These are phyloP conservation scores for Auricularia sp. DNA, from an alignment of 768 basidiomycete genomes.

Conservation along the genomic window DNA sequence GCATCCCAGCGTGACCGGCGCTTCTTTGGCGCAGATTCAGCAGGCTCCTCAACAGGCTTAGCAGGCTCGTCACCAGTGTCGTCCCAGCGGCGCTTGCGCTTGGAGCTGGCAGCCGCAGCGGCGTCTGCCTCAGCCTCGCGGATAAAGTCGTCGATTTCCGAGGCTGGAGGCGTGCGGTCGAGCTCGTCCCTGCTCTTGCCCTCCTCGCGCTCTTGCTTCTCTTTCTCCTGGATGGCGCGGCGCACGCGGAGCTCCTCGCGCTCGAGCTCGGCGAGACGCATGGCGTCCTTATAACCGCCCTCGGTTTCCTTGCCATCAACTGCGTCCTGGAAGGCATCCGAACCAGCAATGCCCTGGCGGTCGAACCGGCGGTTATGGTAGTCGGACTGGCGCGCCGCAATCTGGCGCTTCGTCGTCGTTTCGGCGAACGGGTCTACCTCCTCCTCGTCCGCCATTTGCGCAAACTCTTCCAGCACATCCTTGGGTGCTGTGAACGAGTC, in stretches of 20 bases:
- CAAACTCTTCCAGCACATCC: slow-evolving; percentile 90
- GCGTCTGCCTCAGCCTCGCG: slow-evolving; percentile 32
- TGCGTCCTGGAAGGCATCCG: slow-evolving; percentile 65
- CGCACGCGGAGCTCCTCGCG: slow-evolving; percentile 83
- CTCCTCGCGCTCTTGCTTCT: slow-evolving; percentile 63
- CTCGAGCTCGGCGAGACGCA: slow-evolving; percentile 84
- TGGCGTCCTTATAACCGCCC: slow-evolving; percentile 92
- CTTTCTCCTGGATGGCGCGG: slow-evolving; percentile 81
- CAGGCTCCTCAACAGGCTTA: slow-evolving; percentile 66
- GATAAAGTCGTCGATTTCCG: slow-evolving; percentile 64
- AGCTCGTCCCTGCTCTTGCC: slow-evolving; percentile 59
- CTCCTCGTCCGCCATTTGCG: slow-evolving; percentile 88
- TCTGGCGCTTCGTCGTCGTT: slow-evolving; percentile 87
- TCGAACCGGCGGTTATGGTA: slow-evolving; percentile 90
- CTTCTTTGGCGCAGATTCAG: slow-evolving; percentile 76
- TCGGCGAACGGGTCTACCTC: slow-evolving; percentile 86
- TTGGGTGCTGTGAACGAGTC: slow-evolving; percentile 91
- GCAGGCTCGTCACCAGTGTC: slow-evolving; percentile 34
- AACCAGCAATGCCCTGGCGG: slow-evolving; percentile 71
- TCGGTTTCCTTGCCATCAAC: slow-evolving; percentile 58
- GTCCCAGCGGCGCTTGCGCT: slow-evolving; percentile 80
- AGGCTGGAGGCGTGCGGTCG: slow-evolving; percentile 85
- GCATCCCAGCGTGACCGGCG: slow-evolving; percentile 96
- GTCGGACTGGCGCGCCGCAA: slow-evolving; percentile 86
- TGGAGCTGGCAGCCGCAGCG: slow-evolving; percentile 38